Conservation (phyloP, 1,284 basidiomycete genomes). For the Cystobasidiaceae sp. region DNA sequence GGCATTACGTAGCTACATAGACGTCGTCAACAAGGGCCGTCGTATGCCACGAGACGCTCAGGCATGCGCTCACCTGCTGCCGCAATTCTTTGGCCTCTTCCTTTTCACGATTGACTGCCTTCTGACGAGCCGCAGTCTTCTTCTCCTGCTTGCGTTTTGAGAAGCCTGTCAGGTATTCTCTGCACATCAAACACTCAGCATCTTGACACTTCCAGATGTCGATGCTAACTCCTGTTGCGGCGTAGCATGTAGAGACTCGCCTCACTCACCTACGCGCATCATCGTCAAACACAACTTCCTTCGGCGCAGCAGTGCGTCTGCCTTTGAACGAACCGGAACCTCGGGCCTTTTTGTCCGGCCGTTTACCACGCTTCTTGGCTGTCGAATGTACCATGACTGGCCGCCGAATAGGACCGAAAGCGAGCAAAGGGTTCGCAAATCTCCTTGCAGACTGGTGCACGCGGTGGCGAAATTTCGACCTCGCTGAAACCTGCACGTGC, state of each 20-base stretch:
- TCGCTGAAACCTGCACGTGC: too few species aligned
- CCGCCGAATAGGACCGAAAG: too few species aligned
- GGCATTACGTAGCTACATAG: slow-evolving; percentile 40
- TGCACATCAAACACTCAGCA: slow-evolving; percentile 47
- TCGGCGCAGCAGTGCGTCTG: slow-evolving; percentile 21
- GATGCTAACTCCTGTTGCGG: too few species aligned
- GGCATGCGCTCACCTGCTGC: slow-evolving; percentile 30
- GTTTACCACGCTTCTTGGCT: slow-evolving; percentile 9
- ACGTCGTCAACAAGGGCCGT: too few species aligned
- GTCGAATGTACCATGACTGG: slow-evolving; percentile 26
- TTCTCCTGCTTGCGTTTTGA: slow-evolving; percentile 75
- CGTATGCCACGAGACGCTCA: too few species aligned
- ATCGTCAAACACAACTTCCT: slow-evolving; percentile 64
- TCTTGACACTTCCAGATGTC: too few species aligned
- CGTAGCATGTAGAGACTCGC: too few species aligned
- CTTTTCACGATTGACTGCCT: slow-evolving; percentile 38
- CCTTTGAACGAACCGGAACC: neutral
- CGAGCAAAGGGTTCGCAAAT: too few species aligned
- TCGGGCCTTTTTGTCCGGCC: neutral
- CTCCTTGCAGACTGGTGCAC: too few species aligned
- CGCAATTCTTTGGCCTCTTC: slow-evolving; percentile 37
- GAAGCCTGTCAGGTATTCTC: slow-evolving; percentile 78
- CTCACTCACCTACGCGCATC: slow-evolving; percentile 59
- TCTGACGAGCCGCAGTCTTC: slow-evolving; percentile 51
- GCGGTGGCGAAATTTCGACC: too few species aligned